Conservation (phyloP, 2,329 filamentous ascomycete genomes). For the Onygenales sp. region DNA sequence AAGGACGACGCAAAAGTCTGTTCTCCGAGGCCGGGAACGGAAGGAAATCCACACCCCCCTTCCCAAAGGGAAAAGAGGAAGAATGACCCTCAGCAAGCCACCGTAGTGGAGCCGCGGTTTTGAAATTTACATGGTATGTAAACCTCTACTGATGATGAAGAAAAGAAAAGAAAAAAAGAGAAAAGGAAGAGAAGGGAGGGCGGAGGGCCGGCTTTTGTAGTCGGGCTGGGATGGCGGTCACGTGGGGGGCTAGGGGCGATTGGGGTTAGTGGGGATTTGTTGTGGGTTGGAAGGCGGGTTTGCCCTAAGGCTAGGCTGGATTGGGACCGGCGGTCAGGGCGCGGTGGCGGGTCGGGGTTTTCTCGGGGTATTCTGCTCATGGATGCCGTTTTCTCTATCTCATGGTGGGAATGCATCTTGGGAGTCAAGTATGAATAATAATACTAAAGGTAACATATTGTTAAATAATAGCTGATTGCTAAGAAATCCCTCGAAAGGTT, state of each 20-base stretch:
- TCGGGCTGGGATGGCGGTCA: conserved; percentile 16
- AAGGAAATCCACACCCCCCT: conserved; percentile 35
- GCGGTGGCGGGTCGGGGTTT: too few species aligned
- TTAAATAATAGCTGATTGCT: too few species aligned
- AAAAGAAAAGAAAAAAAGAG: conserved; percentile 30
- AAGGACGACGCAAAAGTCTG: conserved; percentile 33
- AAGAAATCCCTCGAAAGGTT: too few species aligned
- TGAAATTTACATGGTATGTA: conserved; percentile 40
- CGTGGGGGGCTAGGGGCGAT: conserved; percentile 13
- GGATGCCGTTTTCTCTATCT: too few species aligned
- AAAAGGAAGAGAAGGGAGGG: conserved; percentile 23
- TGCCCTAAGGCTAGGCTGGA: conserved; percentile 10
- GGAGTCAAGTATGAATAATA: too few species aligned
- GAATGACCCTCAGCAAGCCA: conserved; percentile 42
- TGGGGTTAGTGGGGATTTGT: not conserved
- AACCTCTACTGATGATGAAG: conserved; percentile 44
- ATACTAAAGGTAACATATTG: too few species aligned
- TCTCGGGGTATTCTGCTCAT: too few species aligned
- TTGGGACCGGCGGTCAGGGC: too few species aligned
- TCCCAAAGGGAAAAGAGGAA: conserved; percentile 13
- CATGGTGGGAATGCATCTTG: too few species aligned
- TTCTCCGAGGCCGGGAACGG: conserved; percentile 42
- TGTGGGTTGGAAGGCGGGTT: conserved; percentile 3
- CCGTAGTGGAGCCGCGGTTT: conserved; percentile 36
- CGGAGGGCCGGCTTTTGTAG: conserved; percentile 21